Percentiles rank a stretch among this genome's conserved stretches.
Evolutionary conservation across 1,284 basidiomycete species (phyloP).

Genomic region (Ceratobasidium papillatum): DNA sequence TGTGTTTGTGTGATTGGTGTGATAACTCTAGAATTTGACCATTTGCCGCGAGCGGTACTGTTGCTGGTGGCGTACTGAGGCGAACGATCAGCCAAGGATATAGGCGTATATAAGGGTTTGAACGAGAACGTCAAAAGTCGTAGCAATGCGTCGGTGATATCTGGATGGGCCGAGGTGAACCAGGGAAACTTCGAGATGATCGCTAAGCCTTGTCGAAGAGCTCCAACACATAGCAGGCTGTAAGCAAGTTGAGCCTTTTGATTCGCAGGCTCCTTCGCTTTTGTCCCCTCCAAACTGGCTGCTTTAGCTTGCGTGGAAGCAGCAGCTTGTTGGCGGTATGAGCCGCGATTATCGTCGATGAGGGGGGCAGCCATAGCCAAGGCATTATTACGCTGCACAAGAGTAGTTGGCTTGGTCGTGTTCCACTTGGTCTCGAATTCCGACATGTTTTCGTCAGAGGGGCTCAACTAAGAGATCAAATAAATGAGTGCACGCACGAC

Average conservation of each 20-base stretch:
- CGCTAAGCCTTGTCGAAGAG: constrained; percentile 77
- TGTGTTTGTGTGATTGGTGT: constrained; percentile 62
- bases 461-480: constrained; percentile 65
- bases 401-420: constrained; percentile 68
- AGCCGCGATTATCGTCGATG: constrained; percentile 64
- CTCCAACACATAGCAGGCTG: constrained; percentile 88
- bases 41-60: constrained; percentile 68
- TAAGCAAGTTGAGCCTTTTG: constrained; percentile 84
- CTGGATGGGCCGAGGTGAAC: constrained; percentile 82
- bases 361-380: constrained; percentile 90
- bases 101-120: constrained; percentile 70
- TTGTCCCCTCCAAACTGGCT: constrained; percentile 55
- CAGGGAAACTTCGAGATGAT: constrained; percentile 87
- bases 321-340: constrained; percentile 43
- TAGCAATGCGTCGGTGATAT: constrained; percentile 85
- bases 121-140: constrained; percentile 76
- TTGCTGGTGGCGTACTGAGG: constrained; percentile 58
- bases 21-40: constrained; percentile 61
- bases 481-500: constrained; percentile 45
- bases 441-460: constrained; percentile 78
- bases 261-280: constrained; percentile 68
- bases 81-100: constrained; percentile 56
- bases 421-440: constrained; percentile 72
- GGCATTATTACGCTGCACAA: constrained; percentile 63
- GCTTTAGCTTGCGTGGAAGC: constrained; percentile 54